Base-by-base conservation (phyloP, 2,329 filamentous ascomycete species). In the Reticulascus tulasneorum region DNA sequence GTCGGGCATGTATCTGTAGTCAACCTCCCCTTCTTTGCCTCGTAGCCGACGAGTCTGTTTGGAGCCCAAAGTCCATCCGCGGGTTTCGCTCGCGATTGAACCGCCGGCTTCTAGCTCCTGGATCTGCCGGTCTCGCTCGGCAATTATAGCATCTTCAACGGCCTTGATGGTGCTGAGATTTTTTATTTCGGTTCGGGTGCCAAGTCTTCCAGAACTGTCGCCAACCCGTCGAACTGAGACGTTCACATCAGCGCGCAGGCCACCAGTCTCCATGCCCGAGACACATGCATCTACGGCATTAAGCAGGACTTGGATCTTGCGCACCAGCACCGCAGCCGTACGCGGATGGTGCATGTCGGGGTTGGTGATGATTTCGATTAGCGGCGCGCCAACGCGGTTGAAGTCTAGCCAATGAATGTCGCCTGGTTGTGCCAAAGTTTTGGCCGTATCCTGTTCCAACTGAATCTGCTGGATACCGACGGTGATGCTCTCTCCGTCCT, bases 1-100 rank as follows among this genome's bases (percentile, higher is more conserved):
- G 57, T 98, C 93, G 0, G 93, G 91, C 91, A 98, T 97, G 56
- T 98, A 98, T 26, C 93, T 76, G 60, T 98, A 98, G 60, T 98
- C 93, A 6, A 97, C 89, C 55, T 95, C 91, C 30, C 93, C 93
- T 59, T 97, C 93, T 59, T 98, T 98, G 18, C 88, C 88, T 51
- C 93, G 77, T 27, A 98, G 66, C 25, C 84, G 76, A 40, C 79
- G 80, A 4, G 93, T 97, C 56, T 89, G 83, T 5, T 79, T 88
- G 45, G 80, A 83, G 3, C 89, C 89, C 17, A 95, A 74, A 1
- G 87, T 85, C 89, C 90, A 98, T 6, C 93, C 91, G 38, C 93
- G 77, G 7, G 93, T 98, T 65, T 98, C 93, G 28, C 90, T 87
- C 47, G 81, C 75, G 32, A 96, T 75, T 0, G 67, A 62, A 2